A percentile compares a stretch with the other conserved stretches of the same genome.
Evolutionary conservation across 108 stramenopile species (phyloP).

Genomic region (Cyclotella distinguenda): DNA sequence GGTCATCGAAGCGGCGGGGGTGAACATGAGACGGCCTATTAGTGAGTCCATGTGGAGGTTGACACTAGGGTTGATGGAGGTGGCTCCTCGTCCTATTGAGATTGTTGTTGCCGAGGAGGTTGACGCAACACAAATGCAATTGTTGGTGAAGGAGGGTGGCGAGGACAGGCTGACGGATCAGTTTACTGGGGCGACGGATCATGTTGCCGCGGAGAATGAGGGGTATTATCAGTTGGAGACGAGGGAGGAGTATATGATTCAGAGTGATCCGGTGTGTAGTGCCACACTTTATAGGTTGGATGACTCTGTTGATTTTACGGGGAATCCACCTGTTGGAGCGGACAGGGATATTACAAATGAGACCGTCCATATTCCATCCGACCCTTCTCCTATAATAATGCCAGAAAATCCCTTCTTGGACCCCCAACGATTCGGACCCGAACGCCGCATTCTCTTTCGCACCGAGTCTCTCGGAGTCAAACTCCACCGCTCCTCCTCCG

Average conservation of each 20-base stretch:
- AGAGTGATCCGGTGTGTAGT: slow-evolving; percentile 11
- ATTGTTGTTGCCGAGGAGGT: slow-evolving; percentile 55
- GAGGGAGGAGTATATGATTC: background rate
- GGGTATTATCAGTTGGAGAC: slow-evolving; percentile 31
- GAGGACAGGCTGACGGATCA: slow-evolving; percentile 25
- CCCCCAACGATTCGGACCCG: slow-evolving; percentile 51
- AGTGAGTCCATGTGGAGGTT: slow-evolving; percentile 88
- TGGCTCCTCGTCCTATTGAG: slow-evolving; percentile 76
- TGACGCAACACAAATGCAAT: slow-evolving; percentile 6
- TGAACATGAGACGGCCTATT: slow-evolving; percentile 79
- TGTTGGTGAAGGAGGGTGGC: slow-evolving; percentile 22
- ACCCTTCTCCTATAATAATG: background rate
- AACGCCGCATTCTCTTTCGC: slow-evolving; percentile 64
- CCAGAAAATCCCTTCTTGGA: slow-evolving; percentile 23
- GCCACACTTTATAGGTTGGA: slow-evolving; percentile 8
- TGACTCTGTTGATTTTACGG: background rate
- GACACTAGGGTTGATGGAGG: slow-evolving; percentile 80
- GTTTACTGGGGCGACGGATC: background rate
- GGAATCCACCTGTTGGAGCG: background rate
- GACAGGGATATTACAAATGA: background rate
- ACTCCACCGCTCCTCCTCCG: slow-evolving; percentile 73
- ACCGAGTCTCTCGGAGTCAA: slow-evolving; percentile 77
- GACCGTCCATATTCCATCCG: background rate
- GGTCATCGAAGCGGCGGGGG: slow-evolving; percentile 79
- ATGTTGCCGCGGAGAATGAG: slow-evolving; percentile 12